Conservation (phyloP, 2,329 filamentous ascomycete species). For the Grosmannia huntii region DNA sequence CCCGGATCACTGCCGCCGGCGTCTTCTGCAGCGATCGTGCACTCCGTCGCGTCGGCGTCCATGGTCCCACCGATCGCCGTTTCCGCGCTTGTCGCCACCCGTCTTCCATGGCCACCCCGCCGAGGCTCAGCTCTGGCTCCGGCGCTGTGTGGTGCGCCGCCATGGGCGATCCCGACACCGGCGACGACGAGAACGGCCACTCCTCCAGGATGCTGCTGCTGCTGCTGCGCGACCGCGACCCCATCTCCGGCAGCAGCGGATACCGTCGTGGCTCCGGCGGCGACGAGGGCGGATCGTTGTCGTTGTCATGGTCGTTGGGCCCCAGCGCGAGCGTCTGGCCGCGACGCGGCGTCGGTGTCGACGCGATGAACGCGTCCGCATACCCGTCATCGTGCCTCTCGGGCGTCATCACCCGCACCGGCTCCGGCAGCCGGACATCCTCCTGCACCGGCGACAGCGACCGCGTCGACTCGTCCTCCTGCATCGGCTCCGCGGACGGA, state of each 20-base stretch:
- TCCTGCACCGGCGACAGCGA: background rate
- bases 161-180: slow-evolving; percentile 37
- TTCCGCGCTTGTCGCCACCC: too few relatives aligned
- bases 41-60: slow-evolving; percentile 3
- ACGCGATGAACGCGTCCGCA: slow-evolving; percentile 39
- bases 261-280: slow-evolving; percentile 42
- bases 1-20: background rate
- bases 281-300: slow-evolving; percentile 42
- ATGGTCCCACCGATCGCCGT: background rate
- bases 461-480: background rate
- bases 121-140: slow-evolving; percentile 11
- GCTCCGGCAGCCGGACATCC: slow-evolving; percentile 8
- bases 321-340: slow-evolving; percentile 36
- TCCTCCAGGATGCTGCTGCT: slow-evolving; percentile 24
- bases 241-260: slow-evolving; percentile 38
- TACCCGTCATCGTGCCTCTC: slow-evolving; percentile 17
- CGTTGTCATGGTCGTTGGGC: slow-evolving; percentile 29
- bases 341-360: slow-evolving; percentile 47
- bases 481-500: background rate
- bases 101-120: too few relatives aligned
- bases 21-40: background rate
- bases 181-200: slow-evolving; percentile 45
- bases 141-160: slow-evolving; percentile 18
- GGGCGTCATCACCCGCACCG: slow-evolving; percentile 29
- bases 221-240: slow-evolving; percentile 29